These are phyloP conservation scores for Leccinum incarnatum DNA, from an alignment of 768 basidiomycete genomes.

Conservation along the genomic window DNA sequence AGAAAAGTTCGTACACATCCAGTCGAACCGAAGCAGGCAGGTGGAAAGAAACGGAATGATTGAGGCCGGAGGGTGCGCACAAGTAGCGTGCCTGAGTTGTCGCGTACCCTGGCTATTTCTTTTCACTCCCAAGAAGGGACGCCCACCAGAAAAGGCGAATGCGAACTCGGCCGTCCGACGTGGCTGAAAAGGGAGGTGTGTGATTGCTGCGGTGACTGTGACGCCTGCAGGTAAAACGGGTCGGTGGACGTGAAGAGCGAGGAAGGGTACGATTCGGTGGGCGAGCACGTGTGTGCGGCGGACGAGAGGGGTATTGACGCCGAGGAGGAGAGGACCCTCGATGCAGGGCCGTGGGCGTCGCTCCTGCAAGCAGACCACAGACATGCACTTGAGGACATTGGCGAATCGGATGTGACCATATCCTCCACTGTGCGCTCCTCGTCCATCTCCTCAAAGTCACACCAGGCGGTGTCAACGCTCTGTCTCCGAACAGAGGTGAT, in stretches of 20 bases:
- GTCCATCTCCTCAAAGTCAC: constrained; percentile 39
- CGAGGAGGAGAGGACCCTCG: constrained; percentile 27
- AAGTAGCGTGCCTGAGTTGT: neutral
- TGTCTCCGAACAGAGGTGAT: constrained; percentile 22
- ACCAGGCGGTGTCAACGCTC: constrained; percentile 27
- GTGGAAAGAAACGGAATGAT: neutral
- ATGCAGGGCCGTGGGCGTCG: constrained; percentile 11
- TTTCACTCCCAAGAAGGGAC: constrained; percentile 28
- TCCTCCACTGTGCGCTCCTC: constrained; percentile 48
- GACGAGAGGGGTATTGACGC: constrained; percentile 10
- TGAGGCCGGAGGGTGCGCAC: neutral
- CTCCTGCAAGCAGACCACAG: constrained; percentile 23
- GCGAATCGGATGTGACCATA: constrained; percentile 37
- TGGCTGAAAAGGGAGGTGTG: constrained; percentile 37
- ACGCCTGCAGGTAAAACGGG: constrained; percentile 47
- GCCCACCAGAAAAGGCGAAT: constrained; percentile 38
- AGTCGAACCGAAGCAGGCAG: constrained; percentile 2
- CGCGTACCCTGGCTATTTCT: neutral
- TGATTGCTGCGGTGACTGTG: constrained; percentile 36
- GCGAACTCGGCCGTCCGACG: constrained; percentile 35
- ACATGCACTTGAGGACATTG: constrained; percentile 22
- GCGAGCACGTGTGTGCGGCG: constrained; percentile 13
- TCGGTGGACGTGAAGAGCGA: constrained; percentile 46
- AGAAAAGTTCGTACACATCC: constrained; percentile 7
- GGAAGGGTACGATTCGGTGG: constrained; percentile 23